A percentile compares a stretch with the other conserved stretches of the same genome.
Conservation (phyloP, 176 grass and related monocot genomes). For the Eremochloa ophiuroides region DNA sequence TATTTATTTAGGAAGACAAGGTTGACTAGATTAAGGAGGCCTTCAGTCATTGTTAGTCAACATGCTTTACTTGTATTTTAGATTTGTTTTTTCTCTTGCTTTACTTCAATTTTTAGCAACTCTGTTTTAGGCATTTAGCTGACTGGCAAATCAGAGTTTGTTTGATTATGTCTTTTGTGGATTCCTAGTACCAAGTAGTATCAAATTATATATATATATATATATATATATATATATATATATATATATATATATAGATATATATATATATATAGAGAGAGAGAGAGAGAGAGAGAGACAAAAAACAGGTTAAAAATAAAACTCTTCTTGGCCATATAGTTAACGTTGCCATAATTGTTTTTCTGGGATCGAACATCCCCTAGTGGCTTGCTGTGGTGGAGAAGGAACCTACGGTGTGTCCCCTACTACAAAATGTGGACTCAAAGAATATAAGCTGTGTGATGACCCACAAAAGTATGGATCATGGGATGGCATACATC, state of each 20-base stretch:
- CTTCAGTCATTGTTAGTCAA: background rate
- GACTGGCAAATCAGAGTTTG: background rate
- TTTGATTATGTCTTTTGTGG: background rate
- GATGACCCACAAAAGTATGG: slow-evolving; percentile 41
- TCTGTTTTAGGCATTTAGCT: background rate
- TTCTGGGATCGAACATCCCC: slow-evolving; percentile 47
- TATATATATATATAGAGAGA: too few species aligned
- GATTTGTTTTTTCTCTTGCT: background rate
- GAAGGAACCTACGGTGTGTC: slow-evolving; percentile 31
- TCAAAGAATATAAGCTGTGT: slow-evolving; percentile 36
- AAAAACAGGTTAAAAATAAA: too few species aligned
- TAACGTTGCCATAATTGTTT: background rate
- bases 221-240: background rate
- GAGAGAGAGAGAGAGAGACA: too few species aligned
- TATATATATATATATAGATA: too few species aligned
- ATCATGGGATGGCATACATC: slow-evolving; percentile 66
- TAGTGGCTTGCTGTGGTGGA: slow-evolving; percentile 59
- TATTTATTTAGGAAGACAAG: background rate
- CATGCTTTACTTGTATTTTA: background rate
- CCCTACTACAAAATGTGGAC: slow-evolving; percentile 1
- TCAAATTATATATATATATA: background rate
- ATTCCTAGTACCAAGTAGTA: background rate
- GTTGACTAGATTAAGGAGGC: background rate
- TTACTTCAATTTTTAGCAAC: background rate
- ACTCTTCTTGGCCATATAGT: background rate